Base-by-base conservation (phyloP, 306 rosid species). In the Corylus avellana region DNA sequence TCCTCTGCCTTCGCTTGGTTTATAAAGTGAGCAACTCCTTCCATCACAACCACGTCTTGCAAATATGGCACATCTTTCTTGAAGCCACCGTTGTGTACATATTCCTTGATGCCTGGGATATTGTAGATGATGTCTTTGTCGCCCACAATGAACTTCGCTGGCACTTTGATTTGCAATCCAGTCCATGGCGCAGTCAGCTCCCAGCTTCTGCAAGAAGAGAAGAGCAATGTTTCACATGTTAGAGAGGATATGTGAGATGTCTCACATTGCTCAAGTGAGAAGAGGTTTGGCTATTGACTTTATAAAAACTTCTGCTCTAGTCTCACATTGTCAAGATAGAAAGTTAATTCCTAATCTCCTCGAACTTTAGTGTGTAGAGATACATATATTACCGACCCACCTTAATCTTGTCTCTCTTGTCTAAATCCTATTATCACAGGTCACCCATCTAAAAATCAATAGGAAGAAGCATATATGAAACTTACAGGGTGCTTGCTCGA, bases 171-270 rank as follows among this genome's bases (percentile, higher is more conserved):
- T 75, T 84, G 93, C n/a, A 63, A 80, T 39, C 89, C 88, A 5
- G 96, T 87, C 96, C 96, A 92, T 5, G 92, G 81, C 6, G 88
- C 97, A 0, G 86, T 90, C 37, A 92, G 85, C 78, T 92, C 97
- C 97, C 97, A 92, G 70, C 76, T 87, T 81, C 97, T 90, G 90
- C 88, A 86, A 12, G 68, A 44, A 69, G 46, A 42, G 46, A 42
- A 42, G 8, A 42, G 46, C 46, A 42, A 42, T 42, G 46, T 42
- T 42, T 32, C 25, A 22, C 25, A 22, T 22, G 25, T 22, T 22
- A 22, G 25, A 22, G 25, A 22, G 25, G 25, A 22, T 22, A 22
- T 22, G 25, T 22, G 25, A 22, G 25, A 22, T 22, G 25, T 22
- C 25, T 22, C 25, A 22, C 25, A 22, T 22, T 22, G 25, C 25